phyloP scores from a whole-genome alignment of 2,329 filamentous ascomycete species.

The Pezicula rhizophila region DNA sequence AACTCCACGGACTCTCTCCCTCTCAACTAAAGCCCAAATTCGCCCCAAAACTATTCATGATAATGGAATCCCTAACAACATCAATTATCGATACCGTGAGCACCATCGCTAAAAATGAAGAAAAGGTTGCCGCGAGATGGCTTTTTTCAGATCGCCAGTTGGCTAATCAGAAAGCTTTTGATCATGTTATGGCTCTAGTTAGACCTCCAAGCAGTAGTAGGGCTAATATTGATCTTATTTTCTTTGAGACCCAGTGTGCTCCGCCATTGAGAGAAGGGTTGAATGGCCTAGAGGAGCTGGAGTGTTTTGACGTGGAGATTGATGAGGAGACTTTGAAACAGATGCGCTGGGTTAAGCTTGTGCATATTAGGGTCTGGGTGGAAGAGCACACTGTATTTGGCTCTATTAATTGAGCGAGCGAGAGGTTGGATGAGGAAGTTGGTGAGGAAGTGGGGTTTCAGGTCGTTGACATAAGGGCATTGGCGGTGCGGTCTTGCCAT shows the following conservation, averaged over 20 bases:
- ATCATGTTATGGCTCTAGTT: conserved; percentile 3
- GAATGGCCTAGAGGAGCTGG: neutral
- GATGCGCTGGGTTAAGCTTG: conserved; percentile 1
- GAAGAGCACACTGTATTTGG: neutral
- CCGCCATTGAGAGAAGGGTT: conserved; percentile 1
- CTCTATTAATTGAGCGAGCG: conserved; percentile 1
- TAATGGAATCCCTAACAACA: neutral
- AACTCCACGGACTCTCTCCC: neutral
- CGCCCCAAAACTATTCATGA: neutral
- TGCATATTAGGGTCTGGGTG: conserved; percentile 2
- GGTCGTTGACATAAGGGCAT: too few relatives aligned
- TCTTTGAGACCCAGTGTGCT: neutral
- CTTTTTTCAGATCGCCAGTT: conserved; percentile 6
- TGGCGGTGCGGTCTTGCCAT: too few relatives aligned
- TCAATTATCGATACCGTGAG: neutral
- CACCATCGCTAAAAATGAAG: conserved; percentile 5
- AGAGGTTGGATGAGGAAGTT: too few relatives aligned
- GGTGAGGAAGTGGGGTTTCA: too few relatives aligned
- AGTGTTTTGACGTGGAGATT: neutral
- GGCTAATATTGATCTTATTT: conserved; percentile 2
- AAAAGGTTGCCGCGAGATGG: neutral
- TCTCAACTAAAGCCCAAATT: neutral
- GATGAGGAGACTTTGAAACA: neutral
- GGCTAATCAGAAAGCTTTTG: conserved; percentile 14
- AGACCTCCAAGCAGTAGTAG: conserved; percentile 4